These are phyloP conservation scores for Coprinellus micaceus DNA, from an alignment of 768 basidiomycete genomes.

Conservation along the genomic window DNA sequence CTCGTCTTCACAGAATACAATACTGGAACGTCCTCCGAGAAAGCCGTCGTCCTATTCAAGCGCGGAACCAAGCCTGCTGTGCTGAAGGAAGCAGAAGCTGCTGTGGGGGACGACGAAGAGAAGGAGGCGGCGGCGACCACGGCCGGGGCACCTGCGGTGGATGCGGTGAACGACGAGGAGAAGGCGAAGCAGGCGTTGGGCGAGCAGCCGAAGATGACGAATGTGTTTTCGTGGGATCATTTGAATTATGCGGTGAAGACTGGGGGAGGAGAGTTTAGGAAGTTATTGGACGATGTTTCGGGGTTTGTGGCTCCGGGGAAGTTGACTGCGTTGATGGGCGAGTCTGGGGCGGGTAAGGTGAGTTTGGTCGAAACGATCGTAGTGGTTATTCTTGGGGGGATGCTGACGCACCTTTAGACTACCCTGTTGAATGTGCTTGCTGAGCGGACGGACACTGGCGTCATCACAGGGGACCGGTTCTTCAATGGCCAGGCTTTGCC, in stretches of 20 bases:
- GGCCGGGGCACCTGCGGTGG: constrained; percentile 19
- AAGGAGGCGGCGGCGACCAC: constrained; percentile 16
- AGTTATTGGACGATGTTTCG: constrained; percentile 66
- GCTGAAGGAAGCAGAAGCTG: constrained; percentile 28
- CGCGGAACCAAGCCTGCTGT: constrained; percentile 41
- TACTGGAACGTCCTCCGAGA: constrained; percentile 34
- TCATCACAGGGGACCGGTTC: constrained; percentile 48
- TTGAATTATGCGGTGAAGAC: constrained; percentile 64
- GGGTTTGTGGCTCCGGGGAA: constrained; percentile 82
- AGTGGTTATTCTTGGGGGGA: neutral
- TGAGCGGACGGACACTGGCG: constrained; percentile 43
- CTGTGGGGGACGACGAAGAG: constrained; percentile 31
- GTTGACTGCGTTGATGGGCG: constrained; percentile 75
- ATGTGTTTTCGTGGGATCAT: constrained; percentile 80
- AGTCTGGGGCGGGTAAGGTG: constrained; percentile 45
- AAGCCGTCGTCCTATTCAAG: constrained; percentile 59
- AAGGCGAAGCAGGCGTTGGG: constrained; percentile 28
- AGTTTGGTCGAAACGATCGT: constrained; percentile 24
- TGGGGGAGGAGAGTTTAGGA: constrained; percentile 36
- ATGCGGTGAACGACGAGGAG: constrained; percentile 34
- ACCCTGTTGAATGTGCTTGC: constrained; percentile 59
- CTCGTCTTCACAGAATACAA: constrained; percentile 58
- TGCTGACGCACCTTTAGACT: constrained; percentile 37
- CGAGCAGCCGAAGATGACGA: constrained; percentile 41
- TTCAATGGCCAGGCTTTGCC: constrained; percentile 55